Evolutionary conservation across 176 grass and related monocot genomes (phyloP).

Genomic region (Eragrostis nindensis): DNA sequence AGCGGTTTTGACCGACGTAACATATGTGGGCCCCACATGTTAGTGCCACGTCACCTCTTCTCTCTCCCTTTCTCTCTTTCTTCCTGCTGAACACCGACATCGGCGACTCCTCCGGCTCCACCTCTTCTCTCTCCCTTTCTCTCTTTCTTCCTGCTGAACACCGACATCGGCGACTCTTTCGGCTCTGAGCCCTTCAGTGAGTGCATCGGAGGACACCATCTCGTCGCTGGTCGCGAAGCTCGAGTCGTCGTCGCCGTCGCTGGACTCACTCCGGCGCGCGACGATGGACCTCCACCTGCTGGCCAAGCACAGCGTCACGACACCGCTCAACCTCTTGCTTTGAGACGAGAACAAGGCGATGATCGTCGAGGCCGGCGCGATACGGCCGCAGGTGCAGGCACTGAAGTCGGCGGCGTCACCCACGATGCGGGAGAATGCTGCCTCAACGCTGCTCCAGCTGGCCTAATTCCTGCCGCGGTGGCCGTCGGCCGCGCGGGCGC

Average conservation of each 20-base stretch:
- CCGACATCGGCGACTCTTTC: conserved; percentile 78
- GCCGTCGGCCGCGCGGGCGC: conserved; percentile 75
- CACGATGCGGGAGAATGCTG: conserved; percentile 77
- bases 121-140: no score
- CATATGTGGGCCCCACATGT: no score
- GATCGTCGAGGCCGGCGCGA: conserved; percentile 70
- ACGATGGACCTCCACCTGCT: conserved; percentile 80
- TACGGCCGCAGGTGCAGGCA: conserved; percentile 63
- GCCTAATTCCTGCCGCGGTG: conserved; percentile 56
- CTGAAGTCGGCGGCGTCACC: conserved; percentile 74
- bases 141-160: no score
- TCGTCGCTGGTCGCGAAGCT: conserved; percentile 62
- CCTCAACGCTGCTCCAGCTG: conserved; percentile 69
- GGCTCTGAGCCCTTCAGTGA: conserved; percentile 81
- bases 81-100: no score
- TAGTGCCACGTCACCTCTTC: no score
- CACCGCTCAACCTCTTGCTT: conserved; percentile 86
- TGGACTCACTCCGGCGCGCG: conserved; percentile 64
- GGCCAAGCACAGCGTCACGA: conserved; percentile 85
- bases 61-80: no score
- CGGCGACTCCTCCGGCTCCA: no score
- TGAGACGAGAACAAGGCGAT: conserved; percentile 84
- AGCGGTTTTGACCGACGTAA: no score
- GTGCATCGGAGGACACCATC: conserved; percentile 74
- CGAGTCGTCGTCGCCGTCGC: conserved; percentile 41